These are phyloP conservation scores for Ilex paraguariensis DNA, from an alignment of 305 asterid genomes.

Conservation along the genomic window DNA sequence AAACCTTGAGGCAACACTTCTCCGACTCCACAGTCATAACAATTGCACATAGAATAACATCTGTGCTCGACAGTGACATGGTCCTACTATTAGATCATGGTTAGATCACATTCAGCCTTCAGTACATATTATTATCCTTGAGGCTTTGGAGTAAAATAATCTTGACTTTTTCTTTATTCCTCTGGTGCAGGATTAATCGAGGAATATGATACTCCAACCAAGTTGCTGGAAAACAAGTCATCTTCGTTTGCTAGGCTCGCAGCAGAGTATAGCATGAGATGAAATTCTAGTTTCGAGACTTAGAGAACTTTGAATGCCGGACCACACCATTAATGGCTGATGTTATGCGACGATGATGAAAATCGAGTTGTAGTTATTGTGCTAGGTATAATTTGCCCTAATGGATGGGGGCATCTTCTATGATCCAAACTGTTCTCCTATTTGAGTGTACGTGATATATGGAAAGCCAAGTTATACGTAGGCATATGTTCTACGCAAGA, in stretches of 20 bases:
- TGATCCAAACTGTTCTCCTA: no score
- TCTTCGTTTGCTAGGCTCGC: constrained; percentile 75
- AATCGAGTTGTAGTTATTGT: no score
- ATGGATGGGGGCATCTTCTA: no score
- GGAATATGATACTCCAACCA: constrained; percentile 66
- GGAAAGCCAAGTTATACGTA: no score
- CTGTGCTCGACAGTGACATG: constrained; percentile 78
- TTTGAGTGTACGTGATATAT: no score
- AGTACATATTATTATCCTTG: background rate
- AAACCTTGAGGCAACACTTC: no score
- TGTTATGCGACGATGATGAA: no score
- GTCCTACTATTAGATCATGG: constrained; percentile 65
- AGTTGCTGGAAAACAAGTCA: constrained; percentile 53
- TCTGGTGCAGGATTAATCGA: constrained; percentile 51
- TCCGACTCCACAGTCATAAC: constrained; percentile 74
- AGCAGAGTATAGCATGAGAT: constrained; percentile 77
- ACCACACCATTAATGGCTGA: no score
- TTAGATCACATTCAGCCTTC: constrained; percentile 3
- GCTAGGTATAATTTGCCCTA: no score
- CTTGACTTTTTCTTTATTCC: background rate
- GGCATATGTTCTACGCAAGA: no score
- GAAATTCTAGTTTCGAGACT: constrained; percentile 44
- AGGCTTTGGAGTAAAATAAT: background rate
- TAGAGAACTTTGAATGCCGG: background rate
- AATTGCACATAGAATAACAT: constrained; percentile 87